These are phyloP conservation scores for Phytophthora citricola DNA, from an alignment of 352 stramenopile genomes.

Conservation along the genomic window DNA sequence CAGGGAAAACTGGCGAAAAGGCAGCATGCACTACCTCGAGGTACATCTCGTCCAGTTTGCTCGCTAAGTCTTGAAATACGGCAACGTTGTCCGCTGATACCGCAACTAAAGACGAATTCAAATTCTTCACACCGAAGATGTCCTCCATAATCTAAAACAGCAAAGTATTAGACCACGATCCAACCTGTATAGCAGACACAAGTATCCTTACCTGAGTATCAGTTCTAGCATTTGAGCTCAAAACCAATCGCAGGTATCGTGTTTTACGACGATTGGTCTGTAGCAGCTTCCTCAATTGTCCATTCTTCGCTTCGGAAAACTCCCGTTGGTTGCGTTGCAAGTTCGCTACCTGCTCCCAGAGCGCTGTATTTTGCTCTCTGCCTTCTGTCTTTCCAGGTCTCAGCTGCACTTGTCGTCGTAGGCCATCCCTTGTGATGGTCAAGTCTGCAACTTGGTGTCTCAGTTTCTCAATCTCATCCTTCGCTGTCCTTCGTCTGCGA, in stretches of 20 bases:
- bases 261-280: conserved; percentile 40
- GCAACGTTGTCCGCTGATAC: too few species aligned
- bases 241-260: conserved; percentile 25
- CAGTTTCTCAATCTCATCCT: conserved; percentile 7
- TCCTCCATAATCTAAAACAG: conserved; percentile 9
- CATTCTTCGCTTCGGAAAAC: too few species aligned
- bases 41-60: conserved; percentile 14
- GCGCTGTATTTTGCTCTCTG: too few species aligned
- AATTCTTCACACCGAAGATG: not conserved
- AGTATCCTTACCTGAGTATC: not conserved
- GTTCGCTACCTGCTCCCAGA: too few species aligned
- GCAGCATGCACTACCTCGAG: not conserved
- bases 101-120: not conserved
- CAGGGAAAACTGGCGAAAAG: not conserved
- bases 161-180: too few species aligned
- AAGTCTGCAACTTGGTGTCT: not conserved
- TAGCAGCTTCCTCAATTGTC: conserved; percentile 32
- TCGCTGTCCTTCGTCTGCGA: not conserved
- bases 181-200: too few species aligned
- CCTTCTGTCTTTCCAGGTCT: too few species aligned
- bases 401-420: too few species aligned
- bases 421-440: not conserved
- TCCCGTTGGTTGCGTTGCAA: too few species aligned
- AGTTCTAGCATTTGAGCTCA: conserved; percentile 2
- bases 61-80: not conserved